Percentiles rank a stretch among this genome's conserved stretches.
Conservation (phyloP, 768 basidiomycete species). For the Serendipita vermifera region DNA sequence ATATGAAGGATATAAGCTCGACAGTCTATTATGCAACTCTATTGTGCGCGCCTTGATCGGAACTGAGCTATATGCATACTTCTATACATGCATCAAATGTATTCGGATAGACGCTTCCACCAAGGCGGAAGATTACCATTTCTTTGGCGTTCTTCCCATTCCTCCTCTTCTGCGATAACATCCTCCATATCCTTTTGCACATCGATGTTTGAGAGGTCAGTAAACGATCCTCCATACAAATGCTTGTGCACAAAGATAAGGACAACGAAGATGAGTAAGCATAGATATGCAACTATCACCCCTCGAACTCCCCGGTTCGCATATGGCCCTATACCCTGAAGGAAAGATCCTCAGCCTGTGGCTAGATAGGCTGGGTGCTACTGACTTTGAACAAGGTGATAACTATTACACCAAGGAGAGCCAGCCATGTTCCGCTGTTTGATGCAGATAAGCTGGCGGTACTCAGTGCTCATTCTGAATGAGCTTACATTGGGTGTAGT, state of each 20-base stretch:
- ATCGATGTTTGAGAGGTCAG: not conserved
- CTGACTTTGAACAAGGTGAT: not conserved
- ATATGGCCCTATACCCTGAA: not conserved
- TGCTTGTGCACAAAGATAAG: not conserved
- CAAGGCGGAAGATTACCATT: too few species aligned
- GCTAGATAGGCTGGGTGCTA: too few species aligned
- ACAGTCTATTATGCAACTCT: too few species aligned
- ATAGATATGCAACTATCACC: not conserved
- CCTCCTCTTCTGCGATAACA: not conserved
- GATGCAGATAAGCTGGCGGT: not conserved
- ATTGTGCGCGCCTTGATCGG: too few species aligned
- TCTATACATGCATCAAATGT: too few species aligned
- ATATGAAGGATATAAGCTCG: too few species aligned
- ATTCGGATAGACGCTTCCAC: too few species aligned
- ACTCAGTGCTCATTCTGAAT: not conserved
- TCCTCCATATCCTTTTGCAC: not conserved
- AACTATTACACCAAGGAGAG: not conserved
- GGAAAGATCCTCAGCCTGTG: not conserved
- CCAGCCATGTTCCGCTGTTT: not conserved
- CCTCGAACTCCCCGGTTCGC: not conserved
- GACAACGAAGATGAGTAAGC: not conserved
- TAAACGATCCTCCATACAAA: not conserved
- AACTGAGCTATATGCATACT: too few species aligned
- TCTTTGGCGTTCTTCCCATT: too few species aligned
- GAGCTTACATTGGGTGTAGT: not conserved